Evolutionary conservation across 1,284 basidiomycete genomes (phyloP).

Genomic region (Ganoderma boninense): DNA sequence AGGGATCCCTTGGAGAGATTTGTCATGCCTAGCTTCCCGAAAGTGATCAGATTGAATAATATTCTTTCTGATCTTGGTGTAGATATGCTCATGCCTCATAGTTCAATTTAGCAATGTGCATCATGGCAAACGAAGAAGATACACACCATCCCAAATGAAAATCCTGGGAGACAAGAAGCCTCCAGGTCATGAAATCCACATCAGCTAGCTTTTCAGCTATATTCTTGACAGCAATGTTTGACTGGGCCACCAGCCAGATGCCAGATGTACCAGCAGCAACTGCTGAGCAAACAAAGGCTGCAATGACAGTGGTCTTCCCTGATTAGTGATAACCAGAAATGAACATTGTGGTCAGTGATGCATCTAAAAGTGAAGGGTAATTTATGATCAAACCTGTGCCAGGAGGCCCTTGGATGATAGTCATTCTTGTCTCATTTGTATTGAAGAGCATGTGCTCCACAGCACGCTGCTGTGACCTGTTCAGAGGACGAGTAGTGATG

Average conservation of each 20-base stretch:
- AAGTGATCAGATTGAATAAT: slow-evolving; percentile 63
- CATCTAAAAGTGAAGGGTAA: neutral
- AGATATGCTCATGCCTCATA: slow-evolving; percentile 78
- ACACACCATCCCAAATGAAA: slow-evolving; percentile 69
- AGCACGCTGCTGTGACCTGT: slow-evolving; percentile 62
- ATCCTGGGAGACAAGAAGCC: slow-evolving; percentile 63
- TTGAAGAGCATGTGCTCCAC: slow-evolving; percentile 60
- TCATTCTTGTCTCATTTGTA: slow-evolving; percentile 48
- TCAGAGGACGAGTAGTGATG: slow-evolving; percentile 45
- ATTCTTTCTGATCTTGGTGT: slow-evolving; percentile 50
- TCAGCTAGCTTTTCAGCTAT: slow-evolving; percentile 67
- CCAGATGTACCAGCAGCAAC: slow-evolving; percentile 49
- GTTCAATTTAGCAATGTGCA: no score
- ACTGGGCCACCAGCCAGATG: slow-evolving; percentile 79
- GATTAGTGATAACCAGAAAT: slow-evolving; percentile 33
- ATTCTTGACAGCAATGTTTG: slow-evolving; percentile 74
- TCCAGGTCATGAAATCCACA: slow-evolving; percentile 56
- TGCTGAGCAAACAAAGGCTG: slow-evolving; percentile 58
- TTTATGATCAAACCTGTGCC: slow-evolving; percentile 43
- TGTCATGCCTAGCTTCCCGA: slow-evolving; percentile 15
- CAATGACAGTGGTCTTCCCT: slow-evolving; percentile 73
- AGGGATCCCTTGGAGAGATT: slow-evolving; percentile 47
- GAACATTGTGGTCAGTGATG: neutral
- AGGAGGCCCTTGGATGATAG: slow-evolving; percentile 66
- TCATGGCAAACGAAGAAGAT: neutral